phyloP scores from a whole-genome alignment of 805 yeast genomes.

The Suhomyces pyralidae region DNA sequence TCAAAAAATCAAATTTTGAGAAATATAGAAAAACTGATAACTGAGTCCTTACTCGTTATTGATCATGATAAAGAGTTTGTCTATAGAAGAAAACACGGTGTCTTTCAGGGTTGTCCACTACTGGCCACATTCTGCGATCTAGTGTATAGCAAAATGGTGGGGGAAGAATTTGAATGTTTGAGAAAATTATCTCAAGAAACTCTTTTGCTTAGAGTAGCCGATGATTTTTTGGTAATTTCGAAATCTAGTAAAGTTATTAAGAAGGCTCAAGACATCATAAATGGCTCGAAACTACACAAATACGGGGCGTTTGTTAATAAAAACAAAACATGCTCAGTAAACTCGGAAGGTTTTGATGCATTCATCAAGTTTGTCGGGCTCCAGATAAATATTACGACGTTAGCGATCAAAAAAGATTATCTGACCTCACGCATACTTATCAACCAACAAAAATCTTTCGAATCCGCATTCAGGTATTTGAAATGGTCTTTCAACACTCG shows the following conservation, averaged over 20 bases:
- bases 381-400: slow-evolving; percentile 17
- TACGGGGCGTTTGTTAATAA: slow-evolving; percentile 37
- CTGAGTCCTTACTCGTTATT: slow-evolving; percentile 44
- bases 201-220: slow-evolving; percentile 65
- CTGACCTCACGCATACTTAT: background rate
- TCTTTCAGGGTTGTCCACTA: slow-evolving; percentile 81
- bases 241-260: slow-evolving; percentile 26
- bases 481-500: slow-evolving; percentile 20
- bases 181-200: slow-evolving; percentile 18
- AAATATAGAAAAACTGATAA: slow-evolving; percentile 51
- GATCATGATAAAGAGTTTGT: slow-evolving; percentile 29
- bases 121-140: slow-evolving; percentile 75
- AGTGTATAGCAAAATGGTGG: slow-evolving; percentile 61
- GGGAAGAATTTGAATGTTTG: slow-evolving; percentile 26
- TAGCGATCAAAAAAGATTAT: slow-evolving; percentile 17
- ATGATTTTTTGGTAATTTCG: slow-evolving; percentile 78
- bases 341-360: slow-evolving; percentile 5
- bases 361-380: slow-evolving; percentile 30
- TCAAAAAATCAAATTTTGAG: slow-evolving; percentile 43
- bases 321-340: slow-evolving; percentile 23
- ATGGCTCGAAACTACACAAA: slow-evolving; percentile 17
- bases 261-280: slow-evolving; percentile 15
- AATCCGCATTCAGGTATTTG: slow-evolving; percentile 18
- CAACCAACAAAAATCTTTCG: slow-evolving; percentile 14
- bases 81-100: slow-evolving; percentile 58